Conservation (phyloP, 371 early-diverging fungal species). For the Apophysomyces trapeziformis region DNA sequence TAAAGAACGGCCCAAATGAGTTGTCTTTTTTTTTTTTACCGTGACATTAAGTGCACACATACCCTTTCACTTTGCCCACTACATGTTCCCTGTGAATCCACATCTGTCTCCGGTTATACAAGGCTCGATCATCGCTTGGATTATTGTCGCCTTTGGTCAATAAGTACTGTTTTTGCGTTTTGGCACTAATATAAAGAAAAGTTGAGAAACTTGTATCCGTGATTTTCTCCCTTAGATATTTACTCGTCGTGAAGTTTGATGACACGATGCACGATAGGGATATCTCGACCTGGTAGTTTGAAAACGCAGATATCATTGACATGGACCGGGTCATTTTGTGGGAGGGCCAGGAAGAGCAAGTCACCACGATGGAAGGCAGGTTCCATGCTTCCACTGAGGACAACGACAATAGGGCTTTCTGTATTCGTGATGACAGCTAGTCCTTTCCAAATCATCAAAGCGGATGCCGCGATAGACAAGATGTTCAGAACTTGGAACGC, state of each 20-base stretch:
- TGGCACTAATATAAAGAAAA: constrained; percentile 37
- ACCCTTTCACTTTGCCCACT: constrained; percentile 90
- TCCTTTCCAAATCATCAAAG: constrained; percentile 98
- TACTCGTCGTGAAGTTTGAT: constrained; percentile 88
- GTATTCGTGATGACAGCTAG: constrained; percentile 86
- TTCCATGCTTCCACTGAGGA: constrained; percentile 98
- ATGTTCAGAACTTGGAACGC: constrained; percentile 81
- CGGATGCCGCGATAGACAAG: constrained; percentile 83
- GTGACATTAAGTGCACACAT: constrained; percentile 17
- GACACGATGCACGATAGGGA: constrained; percentile 99
- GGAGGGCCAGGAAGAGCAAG: constrained; percentile 87
- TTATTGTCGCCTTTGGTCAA: constrained; percentile 99
- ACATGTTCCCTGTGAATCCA: constrained; percentile 91
- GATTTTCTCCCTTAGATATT: background rate
- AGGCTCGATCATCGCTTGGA: constrained; percentile 88
- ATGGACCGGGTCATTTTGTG: constrained; percentile 67
- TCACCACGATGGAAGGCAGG: constrained; percentile 99
- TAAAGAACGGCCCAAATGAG: constrained; percentile 22
- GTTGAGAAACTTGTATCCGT: background rate
- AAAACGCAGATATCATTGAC: constrained; percentile 98
- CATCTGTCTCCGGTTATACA: constrained; percentile 89
- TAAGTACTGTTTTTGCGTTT: constrained; percentile 75
- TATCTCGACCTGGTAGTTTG: constrained; percentile 88
- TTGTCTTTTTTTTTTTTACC: background rate
- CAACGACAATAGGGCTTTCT: constrained; percentile 99